Conservation (phyloP, 129 eudicot species). For the Lactuca sativa region DNA sequence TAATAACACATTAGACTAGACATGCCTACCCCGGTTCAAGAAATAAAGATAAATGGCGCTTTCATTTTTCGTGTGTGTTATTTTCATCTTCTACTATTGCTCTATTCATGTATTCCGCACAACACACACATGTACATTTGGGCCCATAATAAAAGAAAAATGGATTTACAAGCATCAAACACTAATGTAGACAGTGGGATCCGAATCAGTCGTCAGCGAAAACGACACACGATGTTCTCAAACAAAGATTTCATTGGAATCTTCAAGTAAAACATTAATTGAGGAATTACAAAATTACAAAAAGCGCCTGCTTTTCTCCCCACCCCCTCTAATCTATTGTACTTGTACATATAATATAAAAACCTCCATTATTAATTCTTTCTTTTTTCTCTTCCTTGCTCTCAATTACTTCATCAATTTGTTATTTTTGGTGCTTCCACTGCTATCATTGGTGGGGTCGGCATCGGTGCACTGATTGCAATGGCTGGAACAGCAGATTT, state of each 20-base stretch:
- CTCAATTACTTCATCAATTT: slow-evolving; percentile 8
- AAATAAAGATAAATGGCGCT: too few relatives aligned
- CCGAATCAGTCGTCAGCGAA: slow-evolving; percentile 32
- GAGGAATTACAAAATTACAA: slow-evolving; percentile 39
- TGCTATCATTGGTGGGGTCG: slow-evolving; percentile 70
- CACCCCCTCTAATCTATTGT: slow-evolving; percentile 33
- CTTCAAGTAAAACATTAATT: slow-evolving; percentile 30
- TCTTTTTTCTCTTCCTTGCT: neutral
- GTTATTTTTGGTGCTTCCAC: slow-evolving; percentile 54
- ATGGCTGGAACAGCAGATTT: slow-evolving; percentile 31
- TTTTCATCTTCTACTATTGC: neutral
- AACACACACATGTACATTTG: neutral
- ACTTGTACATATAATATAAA: slow-evolving; percentile 19
- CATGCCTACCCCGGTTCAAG: too few relatives aligned
- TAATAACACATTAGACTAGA: too few relatives aligned
- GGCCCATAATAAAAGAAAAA: slow-evolving; percentile 30
- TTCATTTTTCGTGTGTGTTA: too few relatives aligned
- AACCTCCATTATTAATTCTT: slow-evolving; percentile 23
- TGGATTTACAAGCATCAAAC: slow-evolving; percentile 36
- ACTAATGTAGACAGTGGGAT: slow-evolving; percentile 36
- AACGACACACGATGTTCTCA: slow-evolving; percentile 12
- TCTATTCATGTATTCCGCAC: neutral
- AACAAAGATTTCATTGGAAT: slow-evolving; percentile 31
- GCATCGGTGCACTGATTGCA: slow-evolving; percentile 59
- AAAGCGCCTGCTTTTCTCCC: slow-evolving; percentile 36